Base-by-base conservation (phyloP, 148 eudicot genomes). In the Chenopodium album region DNA sequence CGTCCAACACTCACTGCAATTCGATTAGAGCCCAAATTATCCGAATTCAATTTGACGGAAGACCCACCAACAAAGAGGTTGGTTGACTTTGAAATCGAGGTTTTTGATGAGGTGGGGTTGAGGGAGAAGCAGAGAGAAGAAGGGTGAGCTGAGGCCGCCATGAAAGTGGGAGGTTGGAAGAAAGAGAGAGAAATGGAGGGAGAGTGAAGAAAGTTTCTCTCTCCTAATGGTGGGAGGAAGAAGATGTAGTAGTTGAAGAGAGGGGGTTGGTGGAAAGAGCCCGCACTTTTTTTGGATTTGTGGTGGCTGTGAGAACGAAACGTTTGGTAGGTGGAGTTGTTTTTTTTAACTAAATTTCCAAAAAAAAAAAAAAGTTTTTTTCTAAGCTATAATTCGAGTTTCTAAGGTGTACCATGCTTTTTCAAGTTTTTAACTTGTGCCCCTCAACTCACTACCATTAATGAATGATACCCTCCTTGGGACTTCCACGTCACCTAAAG, bases 101-200 rank as follows among this genome's bases (percentile, higher is more conserved):
- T 9, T 41, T 79, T 82, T 34, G 37, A 20, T 0, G 78, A 31
- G 60, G 80, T 37, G 19, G 75, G 31, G 23, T 47, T 59, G 37
- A 78, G 78, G 73, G 87, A 80, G 86, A 84, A 88, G 72, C 54
- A 80, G 41, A 82, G 83, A 47, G 87, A 79, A 26, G 88, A 46
- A 12, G 81, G 85, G 52, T 71, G 75, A 54, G 82, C 77, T 16
- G 85, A 50, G 44, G 85, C 68, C 8, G 89, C 85, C 87, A 85
- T 87, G 56, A 83, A 47, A 74, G 79, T 28, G 56, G 71, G 37
- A 8, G 17, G 11, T 7, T 72, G 68, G 66, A 76, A 71, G 52
- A 78, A 66, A 56, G 56, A 80, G 81, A 67, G 23, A 41, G 14
- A 47, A 78, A 44, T 1, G 0, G 31, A 22, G 41, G 23, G 59